Conservation (phyloP, 345 rosid species). For the Lumnitzera racemosa region DNA sequence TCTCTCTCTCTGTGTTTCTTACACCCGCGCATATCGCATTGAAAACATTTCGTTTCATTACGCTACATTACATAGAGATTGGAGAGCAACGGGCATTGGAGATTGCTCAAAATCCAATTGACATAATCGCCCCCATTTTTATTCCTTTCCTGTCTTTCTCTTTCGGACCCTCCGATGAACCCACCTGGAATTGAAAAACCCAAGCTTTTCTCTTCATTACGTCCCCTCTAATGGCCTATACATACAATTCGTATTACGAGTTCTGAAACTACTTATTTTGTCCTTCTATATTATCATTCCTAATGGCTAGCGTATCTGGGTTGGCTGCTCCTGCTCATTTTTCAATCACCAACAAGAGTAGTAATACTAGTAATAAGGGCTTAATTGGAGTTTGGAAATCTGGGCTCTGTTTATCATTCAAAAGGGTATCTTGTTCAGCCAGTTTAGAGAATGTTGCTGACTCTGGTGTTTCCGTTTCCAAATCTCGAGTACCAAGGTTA, state of each 20-base stretch:
- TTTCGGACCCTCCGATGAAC: conserved; percentile 33
- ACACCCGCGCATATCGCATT: no score
- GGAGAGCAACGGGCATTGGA: conserved; percentile 18
- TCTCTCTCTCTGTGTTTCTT: no score
- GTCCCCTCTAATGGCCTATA: conserved; percentile 13
- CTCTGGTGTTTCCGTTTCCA: neutral
- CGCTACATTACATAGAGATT: no score
- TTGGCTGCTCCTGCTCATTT: conserved; percentile 30
- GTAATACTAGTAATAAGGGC: conserved; percentile 28
- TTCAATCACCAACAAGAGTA: conserved; percentile 45
- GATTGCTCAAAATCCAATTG: conserved; percentile 36
- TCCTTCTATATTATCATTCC: conserved; percentile 6
- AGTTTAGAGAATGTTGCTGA: conserved; percentile 35
- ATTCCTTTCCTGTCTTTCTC: neutral
- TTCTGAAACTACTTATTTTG: conserved; percentile 14
- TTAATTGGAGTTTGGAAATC: conserved; percentile 51
- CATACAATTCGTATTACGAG: conserved; percentile 8
- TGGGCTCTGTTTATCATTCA: conserved; percentile 43
- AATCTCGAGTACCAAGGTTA: conserved; percentile 13
- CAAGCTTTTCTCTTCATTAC: neutral
- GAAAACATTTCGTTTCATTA: no score
- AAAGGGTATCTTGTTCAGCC: conserved; percentile 47
- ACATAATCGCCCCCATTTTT: conserved; percentile 25
- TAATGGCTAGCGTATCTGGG: conserved; percentile 85
- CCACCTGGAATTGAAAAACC: neutral